Conservation (phyloP, 306 rosid species). For the Acacia crassicarpa region DNA sequence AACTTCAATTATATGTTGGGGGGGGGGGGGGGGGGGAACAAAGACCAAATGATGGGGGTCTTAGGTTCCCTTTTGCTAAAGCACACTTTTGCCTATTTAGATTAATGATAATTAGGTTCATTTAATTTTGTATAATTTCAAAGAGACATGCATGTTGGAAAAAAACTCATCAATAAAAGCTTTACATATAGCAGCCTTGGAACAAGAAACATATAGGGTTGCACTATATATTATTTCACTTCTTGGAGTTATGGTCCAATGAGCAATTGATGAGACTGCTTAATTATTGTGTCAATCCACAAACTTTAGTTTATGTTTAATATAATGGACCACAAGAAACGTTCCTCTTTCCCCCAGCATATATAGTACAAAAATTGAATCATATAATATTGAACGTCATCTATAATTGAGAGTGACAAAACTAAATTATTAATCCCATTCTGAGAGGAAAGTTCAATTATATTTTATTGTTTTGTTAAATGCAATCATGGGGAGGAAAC, state of each 20-base stretch:
- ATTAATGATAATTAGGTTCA: slow-evolving; percentile 22
- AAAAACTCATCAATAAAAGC: slow-evolving; percentile 24
- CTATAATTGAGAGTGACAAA: slow-evolving; percentile 16
- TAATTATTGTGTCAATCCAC: slow-evolving; percentile 32
- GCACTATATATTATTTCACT: neutral
- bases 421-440: neutral
- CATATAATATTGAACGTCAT: neutral
- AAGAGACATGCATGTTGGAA: slow-evolving; percentile 27
- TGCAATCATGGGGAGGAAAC: neutral
- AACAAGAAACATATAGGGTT: slow-evolving; percentile 25
- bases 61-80: slow-evolving; percentile 35
- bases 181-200: neutral
- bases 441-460: neutral
- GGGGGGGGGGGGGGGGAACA: slow-evolving; percentile 15
- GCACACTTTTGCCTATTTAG: slow-evolving; percentile 22
- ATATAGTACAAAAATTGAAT: neutral
- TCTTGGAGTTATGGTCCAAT: slow-evolving; percentile 19
- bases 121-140: neutral
- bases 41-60: slow-evolving; percentile 46
- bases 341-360: neutral
- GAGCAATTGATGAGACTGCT: neutral
- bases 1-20: slow-evolving; percentile 54
- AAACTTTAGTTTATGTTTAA: neutral
- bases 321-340: neutral
- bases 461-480: neutral